Evolutionary conservation across 345 rosid species (phyloP), one percentile per base, ranked within the genome.

Genomic region (Gossypium australe): DNA sequence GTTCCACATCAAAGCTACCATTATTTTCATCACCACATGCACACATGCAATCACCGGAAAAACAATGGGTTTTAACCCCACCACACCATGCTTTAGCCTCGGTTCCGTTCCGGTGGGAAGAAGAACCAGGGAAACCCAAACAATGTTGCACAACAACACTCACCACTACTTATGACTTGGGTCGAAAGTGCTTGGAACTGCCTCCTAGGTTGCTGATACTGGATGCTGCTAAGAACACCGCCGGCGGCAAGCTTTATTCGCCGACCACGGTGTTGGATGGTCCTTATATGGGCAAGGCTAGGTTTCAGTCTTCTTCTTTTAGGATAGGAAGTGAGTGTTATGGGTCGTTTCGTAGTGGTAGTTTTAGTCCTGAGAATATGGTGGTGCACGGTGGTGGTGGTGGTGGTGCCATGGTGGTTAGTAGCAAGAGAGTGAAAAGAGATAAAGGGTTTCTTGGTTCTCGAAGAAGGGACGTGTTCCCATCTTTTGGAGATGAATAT

Each of bases 71-170:
- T 82, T 66, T 80, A 63, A 88, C 93, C 52, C 87, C 98, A 59
- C 94, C 97, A 12, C 78, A 82, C 55, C 84, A 84, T 45, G 75
- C 88, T 14, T 78, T 83, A 29, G 98, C 92, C 6, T 80, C 93
- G 4, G 92, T 93, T 58, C 98, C 98, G 7, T 93, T 93, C 66
- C 85, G 86, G 7, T 93, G 98, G 98, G 98, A 93, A 62, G 94
- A 93, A 41, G 84, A 88, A 81, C 97, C 98, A 8, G 97, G 98
- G 27, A 93, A 91, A 79, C 98, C 98, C 14, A 88, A 92, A 76
- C 84, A 79, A 29, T 57, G 86, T 82, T 66, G 81, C 44, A 16
- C 75, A 34, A 69, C 82, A 38, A 18, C 75, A 43, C 68, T 84
- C 70, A 45, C 51, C 38, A 14, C 77, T 29, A 7, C 75, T 61